A percentile compares a stretch with the other conserved stretches of the same genome.
Conservation (phyloP, 2,329 filamentous ascomycete genomes). For the Aspergillus aculeatus region DNA sequence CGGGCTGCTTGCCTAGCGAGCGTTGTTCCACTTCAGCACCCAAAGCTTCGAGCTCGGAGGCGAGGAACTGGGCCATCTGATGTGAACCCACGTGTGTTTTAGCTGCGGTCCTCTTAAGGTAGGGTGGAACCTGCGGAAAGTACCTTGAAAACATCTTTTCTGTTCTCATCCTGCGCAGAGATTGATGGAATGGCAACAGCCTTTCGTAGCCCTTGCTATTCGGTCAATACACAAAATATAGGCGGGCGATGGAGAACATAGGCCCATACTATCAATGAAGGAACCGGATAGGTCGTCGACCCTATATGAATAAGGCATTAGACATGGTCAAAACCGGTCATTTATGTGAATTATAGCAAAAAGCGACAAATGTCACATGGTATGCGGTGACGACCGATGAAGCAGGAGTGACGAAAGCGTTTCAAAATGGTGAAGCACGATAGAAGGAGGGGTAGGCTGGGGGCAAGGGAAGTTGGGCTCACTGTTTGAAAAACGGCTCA, state of each 20-base stretch:
- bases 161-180: constrained; percentile 83
- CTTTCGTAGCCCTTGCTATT: constrained; percentile 62
- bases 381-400: background rate
- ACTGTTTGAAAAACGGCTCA: constrained; percentile 87
- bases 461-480: constrained; percentile 20
- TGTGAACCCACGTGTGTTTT: constrained; percentile 1
- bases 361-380: background rate
- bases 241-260: constrained; percentile 11
- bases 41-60: constrained; percentile 74
- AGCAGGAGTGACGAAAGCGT: background rate
- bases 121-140: constrained; percentile 13
- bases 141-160: constrained; percentile 83
- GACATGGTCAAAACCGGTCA: constrained; percentile 6
- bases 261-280: constrained; percentile 73
- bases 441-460: background rate
- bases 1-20: constrained; percentile 84
- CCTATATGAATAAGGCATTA: constrained; percentile 25
- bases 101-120: background rate
- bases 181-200: constrained; percentile 96
- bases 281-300: constrained; percentile 74
- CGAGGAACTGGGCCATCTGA: constrained; percentile 88
- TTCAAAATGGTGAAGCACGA: background rate
- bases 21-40: constrained; percentile 87
- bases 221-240: constrained; percentile 9
- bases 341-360: background rate